A percentile compares a stretch with the other conserved stretches of the same genome.
Evolutionary conservation across 1,139 yeast genomes (phyloP).

Genomic region (Zygotorulaspora mrakii): DNA sequence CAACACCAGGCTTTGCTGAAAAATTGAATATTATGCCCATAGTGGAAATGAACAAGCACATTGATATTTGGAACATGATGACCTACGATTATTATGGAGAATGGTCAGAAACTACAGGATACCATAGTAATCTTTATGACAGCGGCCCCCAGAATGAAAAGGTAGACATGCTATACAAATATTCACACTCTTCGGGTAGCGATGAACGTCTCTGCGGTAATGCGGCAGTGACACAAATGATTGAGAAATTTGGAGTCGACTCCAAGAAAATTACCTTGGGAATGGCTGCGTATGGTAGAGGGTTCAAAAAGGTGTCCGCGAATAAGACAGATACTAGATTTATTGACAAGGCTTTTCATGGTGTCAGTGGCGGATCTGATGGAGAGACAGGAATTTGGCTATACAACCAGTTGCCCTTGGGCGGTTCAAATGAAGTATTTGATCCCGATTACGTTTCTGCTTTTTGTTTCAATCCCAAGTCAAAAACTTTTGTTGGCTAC

Average conservation of each 20-base stretch:
- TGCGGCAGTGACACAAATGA: constrained; percentile 47
- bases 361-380: constrained; percentile 45
- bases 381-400: constrained; percentile 53
- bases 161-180: constrained; percentile 10
- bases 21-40: constrained; percentile 46
- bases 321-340: constrained; percentile 21
- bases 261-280: constrained; percentile 66
- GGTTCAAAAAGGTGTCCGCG: constrained; percentile 48
- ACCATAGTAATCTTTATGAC: constrained; percentile 65
- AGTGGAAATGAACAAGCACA: constrained; percentile 49
- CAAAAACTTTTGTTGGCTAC: constrained; percentile 51
- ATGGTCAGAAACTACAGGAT: constrained; percentile 63
- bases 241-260: constrained; percentile 41
- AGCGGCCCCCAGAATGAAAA: constrained; percentile 21
- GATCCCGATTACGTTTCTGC: constrained; percentile 59
- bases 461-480: constrained; percentile 45
- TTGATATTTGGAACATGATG: constrained; percentile 83
- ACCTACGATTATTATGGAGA: constrained; percentile 81
- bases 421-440: constrained; percentile 43
- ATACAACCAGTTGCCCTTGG: constrained; percentile 51
- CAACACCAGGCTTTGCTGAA: constrained; percentile 66
- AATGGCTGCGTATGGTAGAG: constrained; percentile 84
- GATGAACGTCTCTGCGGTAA: constrained; percentile 48
- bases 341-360: constrained; percentile 44
- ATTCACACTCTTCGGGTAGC: constrained; percentile 20